Conservation (phyloP, 305 asterid species). For the Fraxinus latifolia region DNA sequence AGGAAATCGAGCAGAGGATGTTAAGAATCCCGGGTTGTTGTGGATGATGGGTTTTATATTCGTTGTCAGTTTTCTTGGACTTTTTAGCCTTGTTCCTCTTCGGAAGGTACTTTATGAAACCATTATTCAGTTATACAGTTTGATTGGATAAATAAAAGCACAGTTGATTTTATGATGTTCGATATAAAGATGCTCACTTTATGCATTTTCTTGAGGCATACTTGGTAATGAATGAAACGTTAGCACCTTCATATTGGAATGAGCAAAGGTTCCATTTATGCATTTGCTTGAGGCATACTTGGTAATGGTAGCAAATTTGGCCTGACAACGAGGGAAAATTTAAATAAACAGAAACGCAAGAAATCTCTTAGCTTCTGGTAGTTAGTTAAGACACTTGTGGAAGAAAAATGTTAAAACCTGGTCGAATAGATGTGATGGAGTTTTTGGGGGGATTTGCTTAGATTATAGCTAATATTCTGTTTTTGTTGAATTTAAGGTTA, state of each 20-base stretch:
- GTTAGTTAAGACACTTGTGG: background rate
- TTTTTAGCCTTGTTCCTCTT: conserved; percentile 91
- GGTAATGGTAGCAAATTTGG: background rate
- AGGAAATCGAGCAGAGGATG: conserved; percentile 87
- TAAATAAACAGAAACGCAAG: background rate
- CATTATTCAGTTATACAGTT: background rate
- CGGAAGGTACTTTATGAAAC: conserved; percentile 56
- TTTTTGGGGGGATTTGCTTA: conserved; percentile 1
- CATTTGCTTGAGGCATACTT: background rate
- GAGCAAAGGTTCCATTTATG: background rate
- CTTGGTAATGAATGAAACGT: background rate
- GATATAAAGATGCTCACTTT: background rate
- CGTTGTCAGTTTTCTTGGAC: conserved; percentile 89
- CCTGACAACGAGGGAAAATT: background rate
- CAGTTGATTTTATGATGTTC: background rate
- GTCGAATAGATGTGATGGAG: background rate
- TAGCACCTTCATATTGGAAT: background rate
- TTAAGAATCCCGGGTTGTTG: conserved; percentile 79
- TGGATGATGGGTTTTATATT: conserved; percentile 93
- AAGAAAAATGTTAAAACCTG: background rate
- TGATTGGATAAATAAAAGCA: background rate
- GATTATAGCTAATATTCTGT: background rate
- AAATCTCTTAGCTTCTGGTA: background rate
- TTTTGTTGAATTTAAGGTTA: conserved; percentile 50
- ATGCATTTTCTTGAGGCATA: background rate